Conservation (phyloP, 345 rosid genomes). For the Noccaea caerulescens region DNA sequence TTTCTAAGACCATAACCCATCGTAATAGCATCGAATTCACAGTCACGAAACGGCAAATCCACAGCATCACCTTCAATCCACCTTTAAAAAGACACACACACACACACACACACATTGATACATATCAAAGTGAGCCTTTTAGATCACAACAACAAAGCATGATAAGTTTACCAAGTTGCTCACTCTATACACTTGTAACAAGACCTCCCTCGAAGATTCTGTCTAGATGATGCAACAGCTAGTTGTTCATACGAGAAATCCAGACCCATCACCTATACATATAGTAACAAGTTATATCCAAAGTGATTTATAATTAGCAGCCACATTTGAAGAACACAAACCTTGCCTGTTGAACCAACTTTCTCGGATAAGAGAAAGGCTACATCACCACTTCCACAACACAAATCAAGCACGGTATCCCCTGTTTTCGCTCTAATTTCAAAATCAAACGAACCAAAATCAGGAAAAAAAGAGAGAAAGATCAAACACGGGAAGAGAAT, state of each 20-base stretch:
- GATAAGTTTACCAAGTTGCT: constrained; percentile 59
- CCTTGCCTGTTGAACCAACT: constrained; percentile 74
- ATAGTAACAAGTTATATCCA: constrained; percentile 1
- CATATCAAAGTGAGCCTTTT: neutral
- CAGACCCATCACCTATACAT: constrained; percentile 66
- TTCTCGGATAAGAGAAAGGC: constrained; percentile 82
- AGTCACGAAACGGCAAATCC: constrained; percentile 70
- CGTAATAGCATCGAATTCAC: constrained; percentile 76
- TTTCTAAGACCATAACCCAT: constrained; percentile 90
- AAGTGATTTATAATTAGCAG: neutral
- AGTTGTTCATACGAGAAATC: constrained; percentile 85
- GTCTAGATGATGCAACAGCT: constrained; percentile 68
- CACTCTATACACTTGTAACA: constrained; percentile 86
- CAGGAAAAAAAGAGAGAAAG: neutral
- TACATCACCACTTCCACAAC: constrained; percentile 93
- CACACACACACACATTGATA: neutral
- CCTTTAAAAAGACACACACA: constrained; percentile 34
- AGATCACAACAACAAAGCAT: constrained; percentile 33
- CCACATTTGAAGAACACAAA: constrained; percentile 25
- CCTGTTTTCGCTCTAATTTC: constrained; percentile 67
- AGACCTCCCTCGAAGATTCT: constrained; percentile 50
- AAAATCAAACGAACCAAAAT: constrained; percentile 3
- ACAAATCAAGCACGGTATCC: constrained; percentile 75
- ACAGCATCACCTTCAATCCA: constrained; percentile 89
- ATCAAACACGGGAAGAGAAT: neutral